Evolutionary conservation across 306 rosid species (phyloP), one percentile per base, ranked within the genome.

Genomic region (Trichosanthes cucumerina): DNA sequence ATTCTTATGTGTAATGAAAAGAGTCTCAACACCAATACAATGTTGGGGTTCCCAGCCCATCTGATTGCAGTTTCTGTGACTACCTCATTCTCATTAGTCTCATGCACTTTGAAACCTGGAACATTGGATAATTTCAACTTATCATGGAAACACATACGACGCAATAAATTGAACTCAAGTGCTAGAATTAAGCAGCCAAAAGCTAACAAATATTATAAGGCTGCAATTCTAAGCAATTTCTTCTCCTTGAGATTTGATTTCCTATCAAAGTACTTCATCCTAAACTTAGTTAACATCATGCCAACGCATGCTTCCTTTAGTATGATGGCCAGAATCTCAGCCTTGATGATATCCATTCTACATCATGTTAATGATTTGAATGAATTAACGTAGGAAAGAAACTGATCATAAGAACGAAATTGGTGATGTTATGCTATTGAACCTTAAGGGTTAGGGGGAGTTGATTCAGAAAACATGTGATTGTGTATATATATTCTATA

Each of bases 1-100:
- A 92, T 70, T 58, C 66, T 85, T 78, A 95, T 86, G 72, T 80
- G 79, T 68, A 86, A 80, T 83, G 92, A 87, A 10, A 87, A 79
- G 75, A 92, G 50, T 14, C 86, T 79, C 76, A 95, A 11, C 34
- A 73, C 77, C 88, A 95, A 77, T 81, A 88, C 90, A 82, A 95
- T 79, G 84, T 87, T 85, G 65, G 97, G 96, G 84, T 94, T 92
- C 49, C 97, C 95, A 36, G 93, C 96, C 98, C 98, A 94, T 84
- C 87, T 91, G 84, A 92, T 81, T 47, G 79, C 86, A 7, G 90
- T 93, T 77, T 94, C 97, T 92, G 87, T 88, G 76, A 92, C 92
- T 82, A 95, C 75, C 84, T 95, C 92, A 73, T 91, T 90, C 86
- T 95, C 97, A 73, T 95, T 88, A 62, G 96, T 92, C 82, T 87